A percentile compares a stretch with the other conserved stretches of the same genome.
Conservation (phyloP, 164 flowering plant species). For the Platanus orientalis region DNA sequence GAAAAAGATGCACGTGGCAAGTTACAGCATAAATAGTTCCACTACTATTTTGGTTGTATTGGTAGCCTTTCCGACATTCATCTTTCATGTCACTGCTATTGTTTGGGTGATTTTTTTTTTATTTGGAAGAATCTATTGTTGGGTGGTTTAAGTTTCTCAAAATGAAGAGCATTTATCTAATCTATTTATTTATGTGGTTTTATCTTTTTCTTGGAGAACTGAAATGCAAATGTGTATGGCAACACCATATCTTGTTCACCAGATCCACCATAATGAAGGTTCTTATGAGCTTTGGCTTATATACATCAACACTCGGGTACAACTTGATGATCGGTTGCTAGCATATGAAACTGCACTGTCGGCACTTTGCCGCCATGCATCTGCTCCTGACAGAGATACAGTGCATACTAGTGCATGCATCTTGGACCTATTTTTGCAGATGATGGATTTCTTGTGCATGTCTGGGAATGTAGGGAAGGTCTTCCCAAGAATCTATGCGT, state of each 20-base stretch:
- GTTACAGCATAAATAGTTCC: background rate
- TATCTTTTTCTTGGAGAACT: slow-evolving; percentile 1
- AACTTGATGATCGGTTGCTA: slow-evolving; percentile 44
- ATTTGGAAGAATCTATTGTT: too few species aligned
- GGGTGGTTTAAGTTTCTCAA: background rate
- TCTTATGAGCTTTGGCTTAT: slow-evolving; percentile 88
- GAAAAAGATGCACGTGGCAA: background rate
- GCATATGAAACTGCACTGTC: slow-evolving; percentile 65
- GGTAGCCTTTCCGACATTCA: background rate
- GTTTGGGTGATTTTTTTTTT: slow-evolving; percentile 1
- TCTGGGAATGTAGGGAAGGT: slow-evolving; percentile 58
- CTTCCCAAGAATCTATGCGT: slow-evolving; percentile 36
- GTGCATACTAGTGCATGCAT: slow-evolving; percentile 60
- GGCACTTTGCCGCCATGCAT: slow-evolving; percentile 42
- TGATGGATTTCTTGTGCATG: slow-evolving; percentile 58
- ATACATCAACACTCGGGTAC: slow-evolving; percentile 72
- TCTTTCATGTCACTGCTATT: background rate
- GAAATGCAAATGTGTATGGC: slow-evolving; percentile 20
- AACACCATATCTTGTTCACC: slow-evolving; percentile 30
- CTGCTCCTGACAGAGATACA: slow-evolving; percentile 29
- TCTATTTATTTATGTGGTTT: background rate
- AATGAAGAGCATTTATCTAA: background rate
- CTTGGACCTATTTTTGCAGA: slow-evolving; percentile 78
- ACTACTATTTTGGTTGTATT: background rate
- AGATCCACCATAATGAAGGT: slow-evolving; percentile 56